phyloP scores from a whole-genome alignment of 225 moss, liverwort and hornwort species.

The Bryoerythrophyllum caledonicum region DNA sequence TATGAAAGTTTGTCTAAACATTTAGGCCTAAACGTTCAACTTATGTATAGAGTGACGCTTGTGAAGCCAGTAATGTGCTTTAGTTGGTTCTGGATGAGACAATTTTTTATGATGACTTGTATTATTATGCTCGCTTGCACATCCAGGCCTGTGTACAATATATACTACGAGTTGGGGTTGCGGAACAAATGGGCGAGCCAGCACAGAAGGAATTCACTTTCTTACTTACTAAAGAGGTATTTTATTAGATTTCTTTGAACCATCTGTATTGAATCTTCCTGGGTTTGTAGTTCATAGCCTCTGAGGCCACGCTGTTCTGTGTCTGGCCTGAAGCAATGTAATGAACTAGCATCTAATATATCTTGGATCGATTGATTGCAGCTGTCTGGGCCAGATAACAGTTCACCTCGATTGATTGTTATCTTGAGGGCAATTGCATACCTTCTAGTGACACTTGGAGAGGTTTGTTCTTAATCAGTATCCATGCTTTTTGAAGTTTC shows the following conservation, averaged over 20 bases:
- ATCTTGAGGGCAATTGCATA: conserved; percentile 82
- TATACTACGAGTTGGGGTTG: conserved; percentile 90
- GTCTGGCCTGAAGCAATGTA: conserved; percentile 13
- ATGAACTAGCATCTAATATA: conserved; percentile 9
- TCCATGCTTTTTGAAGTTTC: not conserved
- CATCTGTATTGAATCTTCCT: not conserved
- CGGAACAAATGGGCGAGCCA: conserved; percentile 98
- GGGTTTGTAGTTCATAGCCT: conserved; percentile 19
- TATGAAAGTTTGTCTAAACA: not conserved
- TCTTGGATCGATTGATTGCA: conserved; percentile 34
- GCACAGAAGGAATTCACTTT: conserved; percentile 90
- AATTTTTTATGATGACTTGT: conserved; percentile 2
- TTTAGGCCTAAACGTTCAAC: not conserved
- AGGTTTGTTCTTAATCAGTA: conserved; percentile 49
- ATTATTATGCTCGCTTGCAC: conserved; percentile 9
- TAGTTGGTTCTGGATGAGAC: conserved; percentile 13
- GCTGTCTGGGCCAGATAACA: conserved; percentile 68
- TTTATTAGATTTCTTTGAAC: conserved; percentile 16
- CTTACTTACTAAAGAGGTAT: conserved; percentile 84
- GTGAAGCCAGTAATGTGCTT: conserved; percentile 12
- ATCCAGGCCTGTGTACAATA: conserved; percentile 90
- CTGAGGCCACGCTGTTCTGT: conserved; percentile 1
- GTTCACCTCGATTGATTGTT: conserved; percentile 78
- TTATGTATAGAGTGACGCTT: conserved; percentile 12
- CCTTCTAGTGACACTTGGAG: conserved; percentile 91